Base-by-base conservation (phyloP, 2,329 filamentous ascomycete species). In the Plenodomus tracheiphilus region DNA sequence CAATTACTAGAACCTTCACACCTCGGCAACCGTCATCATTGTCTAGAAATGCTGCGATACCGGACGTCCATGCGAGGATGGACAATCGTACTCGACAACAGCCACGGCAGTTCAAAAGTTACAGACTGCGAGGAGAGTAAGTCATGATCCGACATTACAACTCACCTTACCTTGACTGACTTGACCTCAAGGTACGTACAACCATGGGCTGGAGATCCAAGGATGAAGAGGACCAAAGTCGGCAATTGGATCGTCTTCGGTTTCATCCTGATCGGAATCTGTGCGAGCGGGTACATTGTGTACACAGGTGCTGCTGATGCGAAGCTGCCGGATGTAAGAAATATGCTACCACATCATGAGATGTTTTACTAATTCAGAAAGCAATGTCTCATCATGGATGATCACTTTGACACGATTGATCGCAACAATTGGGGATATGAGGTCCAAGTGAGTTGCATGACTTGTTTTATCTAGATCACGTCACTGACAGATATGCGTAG, bases 371-470 rank as follows among this genome's bases (percentile, higher is more conserved):
- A 13, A 47, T 15, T 4, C 13, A 4, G 2, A 22, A 19, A 62
- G 61, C 60, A 60, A 47, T 66, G 62, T 35, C 51, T 66, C 18
- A 53, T 64, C 13, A 55, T 66, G 58, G 87, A 90, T 22, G 79
- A 82, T 59, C 89, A 87, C 61, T 77, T 79, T 1, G 72, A 76
- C 35, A 83, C 80, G 1, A 76, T 88, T 42, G 77, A 86, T 59
- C 68, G 74, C 0, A 75, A 79, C 16, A 72, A 87, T 2, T 92
- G 88, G 88, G 83, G 81, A 1, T 85, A 87, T 61, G 88, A 91
- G 68, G 83, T 87, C 9, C 82, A 90, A 59, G 76, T 88, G 32
- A 39, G 42, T 25, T 15, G 2, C 19, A 25, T 21, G 15, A 4
- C 34, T 10, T 41, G 2, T 7, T 38, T n/a, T 30, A 3, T 11